These are phyloP conservation scores for Chlamydomonas sp. DNA, from an alignment of 139 green algal species.

Conservation along the genomic window DNA sequence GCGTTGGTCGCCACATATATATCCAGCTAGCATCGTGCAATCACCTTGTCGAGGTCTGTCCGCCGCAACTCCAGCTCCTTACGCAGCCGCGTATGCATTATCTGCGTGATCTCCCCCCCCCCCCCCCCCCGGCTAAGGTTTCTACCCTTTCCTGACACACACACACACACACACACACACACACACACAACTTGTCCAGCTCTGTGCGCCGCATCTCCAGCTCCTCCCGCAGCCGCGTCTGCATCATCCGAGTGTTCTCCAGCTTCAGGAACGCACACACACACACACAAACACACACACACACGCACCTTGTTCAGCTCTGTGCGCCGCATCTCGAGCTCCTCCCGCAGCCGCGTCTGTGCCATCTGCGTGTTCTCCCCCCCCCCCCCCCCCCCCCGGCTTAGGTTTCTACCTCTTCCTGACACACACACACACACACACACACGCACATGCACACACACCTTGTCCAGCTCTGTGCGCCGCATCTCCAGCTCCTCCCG, in stretches of 20 bases:
- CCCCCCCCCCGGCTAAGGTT: too few relatives aligned
- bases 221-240: conserved; percentile 44
- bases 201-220: conserved; percentile 33
- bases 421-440: too few relatives aligned
- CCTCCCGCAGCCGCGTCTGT: conserved; percentile 41
- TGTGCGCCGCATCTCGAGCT: conserved; percentile 33
- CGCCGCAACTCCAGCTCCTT: conserved; percentile 37
- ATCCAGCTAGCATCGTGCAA: too few relatives aligned
- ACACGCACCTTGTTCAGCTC: conserved; percentile 47
- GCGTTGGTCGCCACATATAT: too few relatives aligned
- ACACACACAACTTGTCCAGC: too few relatives aligned
- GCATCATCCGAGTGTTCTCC: conserved; percentile 41
- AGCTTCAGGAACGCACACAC: too few relatives aligned
- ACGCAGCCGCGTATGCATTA: conserved; percentile 38
- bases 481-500: conserved; percentile 37
- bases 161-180: too few relatives aligned
- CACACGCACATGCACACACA: too few relatives aligned
- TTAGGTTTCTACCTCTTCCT: too few relatives aligned
- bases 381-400: too few relatives aligned
- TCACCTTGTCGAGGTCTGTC: conserved; percentile 43
- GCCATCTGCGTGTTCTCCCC: conserved; percentile 42
- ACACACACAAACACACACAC: too few relatives aligned
- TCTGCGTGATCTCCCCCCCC: conserved; percentile 43
- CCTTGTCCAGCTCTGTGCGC: conserved; percentile 36
- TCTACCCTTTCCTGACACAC: too few relatives aligned